These are phyloP conservation scores for Phytophthora lateralis DNA, from an alignment of 352 stramenopile genomes.

Conservation along the genomic window DNA sequence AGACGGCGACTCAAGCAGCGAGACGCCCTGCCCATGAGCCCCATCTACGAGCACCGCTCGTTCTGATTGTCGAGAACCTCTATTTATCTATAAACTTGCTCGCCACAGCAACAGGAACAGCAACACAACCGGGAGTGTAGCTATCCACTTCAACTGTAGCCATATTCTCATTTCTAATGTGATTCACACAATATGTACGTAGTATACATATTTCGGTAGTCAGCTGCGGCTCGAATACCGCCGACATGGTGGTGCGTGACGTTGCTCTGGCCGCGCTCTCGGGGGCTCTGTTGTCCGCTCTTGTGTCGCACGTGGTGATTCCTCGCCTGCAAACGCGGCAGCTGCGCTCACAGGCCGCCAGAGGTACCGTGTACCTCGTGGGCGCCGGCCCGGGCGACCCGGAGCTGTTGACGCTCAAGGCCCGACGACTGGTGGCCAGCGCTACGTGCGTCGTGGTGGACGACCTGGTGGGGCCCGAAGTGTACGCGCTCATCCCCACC, in stretches of 20 bases:
- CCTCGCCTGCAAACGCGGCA: constrained; percentile 34
- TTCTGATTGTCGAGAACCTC: constrained; percentile 17
- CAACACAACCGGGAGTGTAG: neutral
- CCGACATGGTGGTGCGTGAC: constrained; percentile 38
- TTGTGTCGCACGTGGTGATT: constrained; percentile 40
- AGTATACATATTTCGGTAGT: constrained; percentile 20
- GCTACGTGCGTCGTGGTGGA: constrained; percentile 70
- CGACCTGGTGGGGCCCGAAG: constrained; percentile 61
- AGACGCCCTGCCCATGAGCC: constrained; percentile 25
- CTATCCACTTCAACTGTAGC: neutral
- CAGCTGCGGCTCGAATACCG: neutral
- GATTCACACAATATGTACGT: neutral
- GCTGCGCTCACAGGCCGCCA: constrained; percentile 26
- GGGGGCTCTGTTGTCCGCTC: constrained; percentile 43
- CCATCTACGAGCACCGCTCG: constrained; percentile 30
- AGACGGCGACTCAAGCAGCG: constrained; percentile 24
- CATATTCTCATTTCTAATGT: neutral
- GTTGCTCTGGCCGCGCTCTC: constrained; percentile 51
- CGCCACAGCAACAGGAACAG: neutral
- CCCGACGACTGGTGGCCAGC: constrained; percentile 46
- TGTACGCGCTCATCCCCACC: constrained; percentile 54
- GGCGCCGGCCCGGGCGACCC: constrained; percentile 64
- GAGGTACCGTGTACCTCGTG: constrained; percentile 67
- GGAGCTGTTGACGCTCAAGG: constrained; percentile 61
- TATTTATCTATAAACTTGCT: constrained; percentile 33